Conservation (phyloP, 352 stramenopile species). For the Globisporangium cederbergense region DNA sequence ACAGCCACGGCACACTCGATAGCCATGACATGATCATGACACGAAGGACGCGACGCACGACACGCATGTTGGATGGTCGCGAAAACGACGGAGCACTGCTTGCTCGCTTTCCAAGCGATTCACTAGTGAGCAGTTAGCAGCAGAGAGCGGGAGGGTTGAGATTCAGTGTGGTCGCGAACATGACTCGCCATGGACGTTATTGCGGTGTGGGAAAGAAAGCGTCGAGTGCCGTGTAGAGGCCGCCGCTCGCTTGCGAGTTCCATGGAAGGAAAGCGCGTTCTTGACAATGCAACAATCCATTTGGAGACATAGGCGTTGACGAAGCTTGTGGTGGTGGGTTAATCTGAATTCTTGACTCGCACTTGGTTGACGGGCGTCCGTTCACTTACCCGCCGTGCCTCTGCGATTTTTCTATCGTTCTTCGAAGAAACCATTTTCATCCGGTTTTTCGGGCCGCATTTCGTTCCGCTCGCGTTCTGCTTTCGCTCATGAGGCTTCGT, state of each 20-base stretch:
- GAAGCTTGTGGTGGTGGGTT: neutral
- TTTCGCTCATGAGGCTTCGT: neutral
- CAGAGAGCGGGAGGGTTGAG: neutral
- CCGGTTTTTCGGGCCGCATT: neutral
- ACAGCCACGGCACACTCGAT: neutral
- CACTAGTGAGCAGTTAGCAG: conserved; percentile 2
- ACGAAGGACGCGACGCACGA: neutral
- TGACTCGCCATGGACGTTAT: neutral
- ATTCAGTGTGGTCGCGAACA: neutral
- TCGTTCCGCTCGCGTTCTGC: neutral
- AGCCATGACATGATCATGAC: neutral
- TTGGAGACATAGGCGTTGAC: neutral
- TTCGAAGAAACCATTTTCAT: neutral
- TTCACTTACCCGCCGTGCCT: neutral
- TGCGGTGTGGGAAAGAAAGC: neutral
- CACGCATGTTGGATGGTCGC: neutral
- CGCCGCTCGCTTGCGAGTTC: neutral
- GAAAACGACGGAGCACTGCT: neutral
- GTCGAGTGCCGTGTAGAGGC: neutral
- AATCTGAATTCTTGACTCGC: neutral
- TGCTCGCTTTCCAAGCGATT: conserved; percentile 3
- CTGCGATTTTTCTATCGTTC: neutral
- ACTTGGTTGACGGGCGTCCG: neutral
- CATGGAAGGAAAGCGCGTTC: conserved; percentile 1
- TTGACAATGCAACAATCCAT: conserved; percentile 7